Evolutionary conservation across 2,329 filamentous ascomycete genomes (phyloP), one percentile per base, ranked within the genome.

Genomic region (Verticillium albo-atrum): DNA sequence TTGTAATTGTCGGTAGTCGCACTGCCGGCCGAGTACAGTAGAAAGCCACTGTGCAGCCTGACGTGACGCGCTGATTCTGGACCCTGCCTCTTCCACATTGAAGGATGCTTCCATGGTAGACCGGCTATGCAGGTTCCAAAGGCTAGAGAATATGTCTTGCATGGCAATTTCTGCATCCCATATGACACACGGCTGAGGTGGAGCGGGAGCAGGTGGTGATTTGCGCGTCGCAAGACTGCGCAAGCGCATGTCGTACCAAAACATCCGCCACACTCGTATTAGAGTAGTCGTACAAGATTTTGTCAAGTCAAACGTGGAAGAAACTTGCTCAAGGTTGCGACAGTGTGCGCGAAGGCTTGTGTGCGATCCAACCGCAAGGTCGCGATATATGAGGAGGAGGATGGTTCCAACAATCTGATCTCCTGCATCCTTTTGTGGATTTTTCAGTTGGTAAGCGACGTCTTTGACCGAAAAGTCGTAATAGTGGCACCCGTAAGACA

Each of bases 381-480:
- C 54, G 6, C 54, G 54, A n/a, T 56, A 37, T 23, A 56, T 30
- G 32, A 56, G 34, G 32, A 56, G 54, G 23, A 56, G 35, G 34
- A 26, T 12, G 25, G 54, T 42, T 6, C 54, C 23, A 14, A 56
- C 32, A 4, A 56, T 32, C 3, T 23, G 23, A 34, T 47, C 54
- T 7, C 34, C 54, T 17, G 34, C 54, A 5, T 50, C 54, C 4
- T 25, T 32, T 12, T 34, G 12, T 15, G 54, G 54, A 28, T 34
- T 4, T 20, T 23, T 27, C 17, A 56, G 35, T 23, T 56, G 54
- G 27, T 50, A 34, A 17, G 34, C 28, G 34, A 56, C 23, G 26
- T 56, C 54, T 32, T 32, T 34, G 34, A 56, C 54, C n/a, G 54
- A 32, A 30, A 56, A 56, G 34, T 56, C 35, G 54, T 56, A 56